Evolutionary conservation across 805 yeast species (phyloP).

Genomic region (Blastobotrys peoriensis): DNA sequence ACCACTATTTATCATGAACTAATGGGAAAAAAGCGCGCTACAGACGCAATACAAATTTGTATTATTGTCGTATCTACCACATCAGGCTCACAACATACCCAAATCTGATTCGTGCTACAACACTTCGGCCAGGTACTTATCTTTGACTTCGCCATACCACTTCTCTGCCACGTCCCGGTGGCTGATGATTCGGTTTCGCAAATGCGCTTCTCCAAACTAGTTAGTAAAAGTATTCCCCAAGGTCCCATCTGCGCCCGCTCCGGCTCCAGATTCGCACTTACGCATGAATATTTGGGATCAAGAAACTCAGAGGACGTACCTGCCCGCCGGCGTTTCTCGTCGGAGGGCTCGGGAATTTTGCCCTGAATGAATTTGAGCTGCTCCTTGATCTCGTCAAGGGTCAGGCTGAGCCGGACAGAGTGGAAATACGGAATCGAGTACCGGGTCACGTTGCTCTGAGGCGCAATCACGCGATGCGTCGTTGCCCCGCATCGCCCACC

Average conservation of each 20-base stretch:
- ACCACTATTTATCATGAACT: too few relatives aligned
- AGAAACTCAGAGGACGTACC: conserved; percentile 30
- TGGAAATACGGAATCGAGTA: conserved; percentile 46
- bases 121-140: conserved; percentile 20
- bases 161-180: conserved; percentile 36
- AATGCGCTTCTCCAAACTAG: conserved; percentile 36
- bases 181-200: conserved; percentile 36
- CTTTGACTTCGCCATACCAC: conserved; percentile 35
- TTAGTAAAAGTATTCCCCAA: conserved; percentile 6
- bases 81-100: too few relatives aligned
- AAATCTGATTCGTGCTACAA: too few relatives aligned
- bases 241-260: background rate
- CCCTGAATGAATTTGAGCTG: conserved; percentile 24
- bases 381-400: conserved; percentile 24
- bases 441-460: conserved; percentile 30
- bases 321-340: conserved; percentile 21
- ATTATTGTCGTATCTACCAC: too few relatives aligned
- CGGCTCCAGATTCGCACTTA: conserved; percentile 3
- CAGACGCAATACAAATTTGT: too few relatives aligned
- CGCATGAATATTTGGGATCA: conserved; percentile 26
- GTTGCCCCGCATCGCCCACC: conserved; percentile 56
- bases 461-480: conserved; percentile 48
- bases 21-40: too few relatives aligned
- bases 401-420: conserved; percentile 30
- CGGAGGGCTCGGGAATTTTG: conserved; percentile 25